phyloP scores from a whole-genome alignment of 225 moss, liverwort and hornwort genomes.

The Bryum argenteum region DNA sequence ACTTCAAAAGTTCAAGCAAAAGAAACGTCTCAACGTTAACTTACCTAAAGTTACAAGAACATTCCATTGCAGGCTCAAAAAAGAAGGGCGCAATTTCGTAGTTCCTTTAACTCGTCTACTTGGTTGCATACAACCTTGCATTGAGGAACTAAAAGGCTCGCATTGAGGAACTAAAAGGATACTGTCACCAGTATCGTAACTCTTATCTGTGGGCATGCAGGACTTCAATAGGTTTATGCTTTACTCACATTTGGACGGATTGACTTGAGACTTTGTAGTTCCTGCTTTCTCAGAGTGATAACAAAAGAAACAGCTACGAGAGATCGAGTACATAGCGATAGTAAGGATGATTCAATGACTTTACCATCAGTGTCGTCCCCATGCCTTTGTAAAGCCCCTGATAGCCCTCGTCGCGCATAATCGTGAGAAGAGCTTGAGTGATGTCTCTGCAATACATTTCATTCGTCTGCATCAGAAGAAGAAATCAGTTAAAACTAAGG shows the following conservation, averaged over 20 bases:
- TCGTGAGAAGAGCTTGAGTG: conserved; percentile 76
- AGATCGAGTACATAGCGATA: background rate
- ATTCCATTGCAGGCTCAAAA: no score
- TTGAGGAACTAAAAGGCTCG: background rate
- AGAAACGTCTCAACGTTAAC: background rate
- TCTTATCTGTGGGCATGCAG: conserved; percentile 5
- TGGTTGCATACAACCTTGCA: conserved; percentile 15
- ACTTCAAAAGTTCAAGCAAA: conserved; percentile 6
- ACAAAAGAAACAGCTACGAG: background rate
- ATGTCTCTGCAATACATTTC: conserved; percentile 96
- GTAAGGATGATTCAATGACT: conserved; percentile 26
- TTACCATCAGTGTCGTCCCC: conserved; percentile 90
- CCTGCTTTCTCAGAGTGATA: conserved; percentile 3
- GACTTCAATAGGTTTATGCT: background rate
- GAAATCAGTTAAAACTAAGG: conserved; percentile 11
- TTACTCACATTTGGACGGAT: background rate
- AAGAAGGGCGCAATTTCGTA: conserved; percentile 1
- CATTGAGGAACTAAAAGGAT: no score
- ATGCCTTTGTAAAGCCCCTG: conserved; percentile 93
- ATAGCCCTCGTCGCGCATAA: conserved; percentile 77
- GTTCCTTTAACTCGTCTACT: conserved; percentile 14
- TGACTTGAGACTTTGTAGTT: conserved; percentile 15
- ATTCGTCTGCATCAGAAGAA: conserved; percentile 65
- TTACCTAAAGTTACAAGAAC: conserved; percentile 19
- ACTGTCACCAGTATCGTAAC: conserved; percentile 13